A percentile compares a stretch with the other conserved stretches of the same genome.
Evolutionary conservation across 2,329 filamentous ascomycete genomes (phyloP).

Genomic region (Cladosporium sp.): DNA sequence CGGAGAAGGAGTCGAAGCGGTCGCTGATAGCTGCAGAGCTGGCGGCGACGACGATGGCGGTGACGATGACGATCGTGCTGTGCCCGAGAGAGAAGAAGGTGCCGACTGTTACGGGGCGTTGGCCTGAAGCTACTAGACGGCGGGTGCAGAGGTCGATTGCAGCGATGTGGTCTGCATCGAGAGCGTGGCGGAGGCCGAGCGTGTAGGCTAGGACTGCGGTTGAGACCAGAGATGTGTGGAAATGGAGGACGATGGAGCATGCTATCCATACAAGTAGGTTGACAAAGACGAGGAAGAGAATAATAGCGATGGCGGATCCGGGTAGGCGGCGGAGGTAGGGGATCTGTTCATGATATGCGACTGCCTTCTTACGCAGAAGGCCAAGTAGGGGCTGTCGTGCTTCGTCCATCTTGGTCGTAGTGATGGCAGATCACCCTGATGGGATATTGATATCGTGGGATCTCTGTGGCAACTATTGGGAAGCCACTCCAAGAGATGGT

Average conservation of each 20-base stretch:
- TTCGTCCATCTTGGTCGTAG: constrained; percentile 4
- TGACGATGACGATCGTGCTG: constrained; percentile 88
- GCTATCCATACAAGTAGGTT: constrained; percentile 61
- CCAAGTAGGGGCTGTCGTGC: background rate
- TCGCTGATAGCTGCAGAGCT: constrained; percentile 80
- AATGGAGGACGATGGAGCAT: constrained; percentile 55
- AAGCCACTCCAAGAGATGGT: background rate
- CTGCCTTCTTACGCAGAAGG: constrained; percentile 23
- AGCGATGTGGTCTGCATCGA: constrained; percentile 91
- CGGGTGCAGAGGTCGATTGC: constrained; percentile 96
- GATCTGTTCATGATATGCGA: constrained; percentile 50
- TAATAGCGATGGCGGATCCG: constrained; percentile 58
- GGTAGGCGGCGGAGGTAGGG: constrained; percentile 59
- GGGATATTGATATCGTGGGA: background rate
- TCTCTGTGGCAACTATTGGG: background rate
- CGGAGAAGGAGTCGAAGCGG: constrained; percentile 76
- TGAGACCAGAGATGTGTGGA: constrained; percentile 62
- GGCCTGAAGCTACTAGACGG: constrained; percentile 79
- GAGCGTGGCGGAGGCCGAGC: constrained; percentile 86
- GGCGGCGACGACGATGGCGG: constrained; percentile 87
- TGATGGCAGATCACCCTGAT: background rate
- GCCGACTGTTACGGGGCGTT: constrained; percentile 85
- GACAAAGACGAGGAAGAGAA: constrained; percentile 52
- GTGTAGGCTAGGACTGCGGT: constrained; percentile 85
- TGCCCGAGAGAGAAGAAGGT: constrained; percentile 94